These are phyloP conservation scores for Helichrysum umbraculigerum DNA, from an alignment of 129 eudicot species.

Conservation along the genomic window DNA sequence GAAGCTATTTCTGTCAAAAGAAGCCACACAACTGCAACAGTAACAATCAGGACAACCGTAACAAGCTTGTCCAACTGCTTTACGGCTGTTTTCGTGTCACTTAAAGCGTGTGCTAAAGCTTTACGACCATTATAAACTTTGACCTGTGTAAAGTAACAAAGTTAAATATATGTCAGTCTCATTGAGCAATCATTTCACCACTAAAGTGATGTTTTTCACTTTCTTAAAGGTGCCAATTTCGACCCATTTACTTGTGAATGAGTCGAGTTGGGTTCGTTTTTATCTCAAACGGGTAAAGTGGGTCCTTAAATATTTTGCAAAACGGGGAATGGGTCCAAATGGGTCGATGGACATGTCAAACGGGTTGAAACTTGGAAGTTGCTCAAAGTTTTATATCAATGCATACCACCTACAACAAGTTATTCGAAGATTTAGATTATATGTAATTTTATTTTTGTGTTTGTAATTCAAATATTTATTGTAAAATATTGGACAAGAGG, in stretches of 20 bases:
- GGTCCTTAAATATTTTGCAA: not conserved
- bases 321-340: not conserved
- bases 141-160: slow-evolving; percentile 52
- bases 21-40: slow-evolving; percentile 66
- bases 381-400: not conserved
- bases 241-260: not conserved
- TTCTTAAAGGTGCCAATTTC: not conserved
- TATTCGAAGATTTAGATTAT: not conserved
- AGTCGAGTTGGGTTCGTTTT: not conserved
- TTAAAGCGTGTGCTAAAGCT: slow-evolving; percentile 78
- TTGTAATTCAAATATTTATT: not conserved
- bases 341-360: not conserved
- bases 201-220: not conserved
- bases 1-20: slow-evolving; percentile 73
- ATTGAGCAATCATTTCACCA: not conserved
- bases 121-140: slow-evolving; percentile 77
- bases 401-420: not conserved
- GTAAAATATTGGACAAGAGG: not conserved
- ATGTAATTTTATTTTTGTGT: not conserved
- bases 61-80: slow-evolving; percentile 74
- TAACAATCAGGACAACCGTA: slow-evolving; percentile 45
- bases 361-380: not conserved
- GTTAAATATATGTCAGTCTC: not conserved
- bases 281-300: not conserved
- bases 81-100: slow-evolving; percentile 89